A percentile compares a stretch with the other conserved stretches of the same genome.
Evolutionary conservation across 306 rosid species (phyloP).

Genomic region (Sindora glabra): DNA sequence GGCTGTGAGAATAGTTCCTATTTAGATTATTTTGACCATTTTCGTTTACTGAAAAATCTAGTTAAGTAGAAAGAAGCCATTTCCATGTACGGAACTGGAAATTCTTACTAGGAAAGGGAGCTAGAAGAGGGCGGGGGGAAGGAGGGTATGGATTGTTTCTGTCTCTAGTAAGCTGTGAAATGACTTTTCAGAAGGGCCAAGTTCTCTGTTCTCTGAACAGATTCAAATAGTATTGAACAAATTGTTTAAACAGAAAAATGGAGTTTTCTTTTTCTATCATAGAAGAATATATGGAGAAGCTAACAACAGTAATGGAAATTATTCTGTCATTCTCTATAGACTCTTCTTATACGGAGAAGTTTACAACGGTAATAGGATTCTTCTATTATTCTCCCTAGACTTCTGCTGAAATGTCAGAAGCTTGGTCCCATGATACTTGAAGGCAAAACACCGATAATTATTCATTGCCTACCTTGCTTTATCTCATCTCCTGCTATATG

Average conservation of each 20-base stretch:
- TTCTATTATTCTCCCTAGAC: slow-evolving; percentile 36
- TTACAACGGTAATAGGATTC: slow-evolving; percentile 48
- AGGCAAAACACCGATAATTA: slow-evolving; percentile 39
- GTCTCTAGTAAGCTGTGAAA: slow-evolving; percentile 31
- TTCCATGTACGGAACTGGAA: slow-evolving; percentile 23
- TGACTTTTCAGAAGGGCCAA: slow-evolving; percentile 40
- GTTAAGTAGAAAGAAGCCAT: slow-evolving; percentile 17
- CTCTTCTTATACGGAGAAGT: slow-evolving; percentile 26
- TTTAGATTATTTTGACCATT: slow-evolving; percentile 8
- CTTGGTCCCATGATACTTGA: slow-evolving; percentile 50
- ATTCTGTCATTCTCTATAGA: slow-evolving; percentile 37
- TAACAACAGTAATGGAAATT: slow-evolving; percentile 47
- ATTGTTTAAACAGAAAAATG: slow-evolving; percentile 51
- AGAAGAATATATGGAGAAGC: slow-evolving; percentile 18
- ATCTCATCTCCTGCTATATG: slow-evolving; percentile 7
- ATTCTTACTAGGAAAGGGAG: slow-evolving; percentile 11
- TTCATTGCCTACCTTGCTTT: slow-evolving; percentile 23
- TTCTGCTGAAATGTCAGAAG: slow-evolving; percentile 53
- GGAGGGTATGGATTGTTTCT: slow-evolving; percentile 54
- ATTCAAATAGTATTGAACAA: slow-evolving; percentile 41
- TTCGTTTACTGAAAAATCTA: slow-evolving; percentile 10
- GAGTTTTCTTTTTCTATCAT: slow-evolving; percentile 29
- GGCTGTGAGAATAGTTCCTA: too few species aligned
- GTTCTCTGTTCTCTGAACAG: slow-evolving; percentile 44
- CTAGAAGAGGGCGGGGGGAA: background rate